Evolutionary conservation across 106 monocot genomes (phyloP).

Genomic region (Phalaenopsis equestris): DNA sequence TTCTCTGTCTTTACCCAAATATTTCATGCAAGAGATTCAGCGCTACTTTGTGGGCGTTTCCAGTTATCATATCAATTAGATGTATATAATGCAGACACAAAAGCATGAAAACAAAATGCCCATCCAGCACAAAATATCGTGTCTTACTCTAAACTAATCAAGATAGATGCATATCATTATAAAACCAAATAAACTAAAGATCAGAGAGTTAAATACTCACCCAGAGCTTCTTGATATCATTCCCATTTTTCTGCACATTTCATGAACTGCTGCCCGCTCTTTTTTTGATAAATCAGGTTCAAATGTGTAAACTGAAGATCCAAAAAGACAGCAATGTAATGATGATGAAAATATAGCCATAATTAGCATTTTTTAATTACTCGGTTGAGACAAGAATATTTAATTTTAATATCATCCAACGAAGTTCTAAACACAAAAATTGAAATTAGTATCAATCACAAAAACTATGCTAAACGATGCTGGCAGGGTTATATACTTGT

Average conservation of each 20-base stretch:
- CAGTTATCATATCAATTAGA: background rate
- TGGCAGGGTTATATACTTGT: background rate
- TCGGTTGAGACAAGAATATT: background rate
- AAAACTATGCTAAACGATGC: background rate
- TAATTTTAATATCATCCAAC: background rate
- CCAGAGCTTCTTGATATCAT: conserved; percentile 78
- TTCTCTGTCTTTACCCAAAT: background rate
- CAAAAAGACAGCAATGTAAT: background rate
- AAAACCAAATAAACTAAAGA: background rate
- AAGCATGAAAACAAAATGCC: background rate
- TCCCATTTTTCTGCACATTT: conserved; percentile 72
- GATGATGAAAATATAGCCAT: background rate
- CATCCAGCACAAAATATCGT: background rate
- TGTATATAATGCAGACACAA: background rate
- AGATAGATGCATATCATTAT: background rate
- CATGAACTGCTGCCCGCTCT: conserved; percentile 64
- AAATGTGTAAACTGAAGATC: conserved; percentile 53
- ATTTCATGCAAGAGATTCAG: background rate
- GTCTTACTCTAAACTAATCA: background rate
- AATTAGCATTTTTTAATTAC: background rate
- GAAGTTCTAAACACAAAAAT: background rate
- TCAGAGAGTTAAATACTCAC: conserved; percentile 25
- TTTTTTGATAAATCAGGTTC: conserved; percentile 59
- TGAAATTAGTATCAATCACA: background rate
- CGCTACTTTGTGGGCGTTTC: background rate